Conservation (phyloP, 495 filamentous ascomycete species). For the Terfezia boudieri region DNA sequence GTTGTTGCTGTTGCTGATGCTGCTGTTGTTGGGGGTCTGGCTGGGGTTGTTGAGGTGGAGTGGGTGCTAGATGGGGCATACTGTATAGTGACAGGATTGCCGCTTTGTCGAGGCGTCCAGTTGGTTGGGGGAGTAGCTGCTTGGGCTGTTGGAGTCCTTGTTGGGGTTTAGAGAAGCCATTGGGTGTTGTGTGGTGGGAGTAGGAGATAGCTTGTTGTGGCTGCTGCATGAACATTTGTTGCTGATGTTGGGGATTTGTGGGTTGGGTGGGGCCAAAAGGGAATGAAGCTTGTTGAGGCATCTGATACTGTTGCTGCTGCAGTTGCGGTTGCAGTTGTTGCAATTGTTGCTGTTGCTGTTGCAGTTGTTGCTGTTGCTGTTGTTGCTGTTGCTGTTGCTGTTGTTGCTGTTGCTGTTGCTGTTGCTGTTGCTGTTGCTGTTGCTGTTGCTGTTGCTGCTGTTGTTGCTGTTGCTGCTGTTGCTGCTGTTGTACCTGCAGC, state of each 20-base stretch:
- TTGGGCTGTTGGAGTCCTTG: slow-evolving; percentile 20
- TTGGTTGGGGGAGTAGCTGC: slow-evolving; percentile 17
- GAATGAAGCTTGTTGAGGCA: background rate
- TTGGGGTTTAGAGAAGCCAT: background rate
- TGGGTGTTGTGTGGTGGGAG: background rate
- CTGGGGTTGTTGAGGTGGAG: slow-evolving; percentile 14
- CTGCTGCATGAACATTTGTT: background rate
- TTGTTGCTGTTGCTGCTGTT: background rate
- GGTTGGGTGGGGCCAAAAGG: background rate
- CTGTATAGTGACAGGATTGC: slow-evolving; percentile 77
- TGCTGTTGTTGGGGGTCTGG: slow-evolving; percentile 18
- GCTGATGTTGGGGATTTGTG: background rate
- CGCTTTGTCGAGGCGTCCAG: slow-evolving; percentile 42
- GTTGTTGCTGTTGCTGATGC: background rate
- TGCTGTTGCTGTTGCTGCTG: too few species aligned
- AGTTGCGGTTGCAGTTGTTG: slow-evolving; percentile 13
- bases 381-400: too few species aligned
- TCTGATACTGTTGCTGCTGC: slow-evolving; percentile 13
- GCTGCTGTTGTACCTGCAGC: background rate
- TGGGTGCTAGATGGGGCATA: slow-evolving; percentile 46
- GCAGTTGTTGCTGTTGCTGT: background rate
- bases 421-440: background rate
- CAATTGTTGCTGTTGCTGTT: slow-evolving; percentile 18
- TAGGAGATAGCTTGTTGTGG: background rate
- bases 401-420: slow-evolving; percentile 1